Percentiles rank a stretch among this genome's conserved stretches.
phyloP scores from a whole-genome alignment of 495 filamentous ascomycete species.

The Lasiosphaeris hirsuta region DNA sequence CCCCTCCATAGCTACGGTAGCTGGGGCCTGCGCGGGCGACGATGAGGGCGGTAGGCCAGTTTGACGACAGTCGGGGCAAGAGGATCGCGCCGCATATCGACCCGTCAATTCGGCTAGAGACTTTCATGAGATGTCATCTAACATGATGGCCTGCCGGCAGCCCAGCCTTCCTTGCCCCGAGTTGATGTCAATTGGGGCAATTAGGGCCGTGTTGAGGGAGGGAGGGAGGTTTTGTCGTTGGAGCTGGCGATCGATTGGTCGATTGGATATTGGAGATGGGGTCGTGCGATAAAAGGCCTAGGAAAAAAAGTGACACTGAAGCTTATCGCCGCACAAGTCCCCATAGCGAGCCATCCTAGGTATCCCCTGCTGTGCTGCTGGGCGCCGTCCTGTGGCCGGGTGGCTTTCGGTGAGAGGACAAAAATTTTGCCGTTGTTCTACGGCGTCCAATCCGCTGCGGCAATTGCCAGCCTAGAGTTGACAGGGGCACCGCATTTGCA shows the following conservation, averaged over 20 bases:
- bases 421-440: conserved; percentile 13
- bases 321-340: too few species aligned
- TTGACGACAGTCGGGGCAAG: conserved; percentile 37
- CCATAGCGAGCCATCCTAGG: too few species aligned
- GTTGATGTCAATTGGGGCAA: conserved; percentile 3
- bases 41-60: conserved; percentile 21
- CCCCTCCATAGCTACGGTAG: conserved; percentile 17
- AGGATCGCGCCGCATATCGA: conserved; percentile 50
- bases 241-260: too few species aligned
- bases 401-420: conserved; percentile 9
- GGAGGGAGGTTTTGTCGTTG: not conserved
- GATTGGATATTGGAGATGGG: too few species aligned
- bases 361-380: too few species aligned
- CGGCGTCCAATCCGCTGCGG: too few species aligned
- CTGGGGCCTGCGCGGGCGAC: not conserved
- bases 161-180: conserved; percentile 31
- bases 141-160: conserved; percentile 45
- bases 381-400: not conserved
- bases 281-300: too few species aligned
- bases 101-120: conserved; percentile 49
- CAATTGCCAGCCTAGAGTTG: too few species aligned
- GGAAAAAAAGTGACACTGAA: too few species aligned
- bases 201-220: not conserved
- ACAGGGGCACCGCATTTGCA: too few species aligned
- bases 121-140: conserved; percentile 51